phyloP scores from a whole-genome alignment of 345 rosid species.

The Trapa incisa region DNA sequence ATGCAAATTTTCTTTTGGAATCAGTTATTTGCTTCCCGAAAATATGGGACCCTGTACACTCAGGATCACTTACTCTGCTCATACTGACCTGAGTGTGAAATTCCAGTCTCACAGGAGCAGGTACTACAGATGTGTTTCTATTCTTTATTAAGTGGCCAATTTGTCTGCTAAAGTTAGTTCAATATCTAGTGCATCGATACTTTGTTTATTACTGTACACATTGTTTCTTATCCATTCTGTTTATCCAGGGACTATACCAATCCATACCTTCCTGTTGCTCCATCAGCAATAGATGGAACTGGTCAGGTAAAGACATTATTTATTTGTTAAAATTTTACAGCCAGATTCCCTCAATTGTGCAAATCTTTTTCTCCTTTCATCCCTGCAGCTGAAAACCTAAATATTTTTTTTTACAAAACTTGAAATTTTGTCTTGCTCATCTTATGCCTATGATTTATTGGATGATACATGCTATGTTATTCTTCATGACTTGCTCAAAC shows the following conservation, averaged over 20 bases:
- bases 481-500: neutral
- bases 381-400: neutral
- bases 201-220: neutral
- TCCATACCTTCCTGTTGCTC: slow-evolving; percentile 92
- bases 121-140: slow-evolving; percentile 22
- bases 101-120: slow-evolving; percentile 98
- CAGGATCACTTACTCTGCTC: slow-evolving; percentile 95
- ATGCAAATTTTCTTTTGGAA: slow-evolving; percentile 12
- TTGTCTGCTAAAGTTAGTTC: neutral
- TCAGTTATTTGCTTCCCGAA: slow-evolving; percentile 82
- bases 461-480: neutral
- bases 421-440: neutral
- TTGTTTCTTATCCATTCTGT: slow-evolving; percentile 5
- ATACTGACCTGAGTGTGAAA: slow-evolving; percentile 95
- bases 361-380: neutral
- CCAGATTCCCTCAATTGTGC: neutral
- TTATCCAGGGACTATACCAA: slow-evolving; percentile 86
- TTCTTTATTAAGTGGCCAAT: neutral
- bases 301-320: slow-evolving; percentile 41
- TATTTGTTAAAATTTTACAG: neutral
- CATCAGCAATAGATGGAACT: slow-evolving; percentile 86
- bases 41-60: slow-evolving; percentile 63
- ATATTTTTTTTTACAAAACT: neutral
- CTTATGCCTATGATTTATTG: neutral
- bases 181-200: neutral